These are phyloP conservation scores for Leccinum subtestaceum DNA, from an alignment of 768 basidiomycete species.

Conservation along the genomic window DNA sequence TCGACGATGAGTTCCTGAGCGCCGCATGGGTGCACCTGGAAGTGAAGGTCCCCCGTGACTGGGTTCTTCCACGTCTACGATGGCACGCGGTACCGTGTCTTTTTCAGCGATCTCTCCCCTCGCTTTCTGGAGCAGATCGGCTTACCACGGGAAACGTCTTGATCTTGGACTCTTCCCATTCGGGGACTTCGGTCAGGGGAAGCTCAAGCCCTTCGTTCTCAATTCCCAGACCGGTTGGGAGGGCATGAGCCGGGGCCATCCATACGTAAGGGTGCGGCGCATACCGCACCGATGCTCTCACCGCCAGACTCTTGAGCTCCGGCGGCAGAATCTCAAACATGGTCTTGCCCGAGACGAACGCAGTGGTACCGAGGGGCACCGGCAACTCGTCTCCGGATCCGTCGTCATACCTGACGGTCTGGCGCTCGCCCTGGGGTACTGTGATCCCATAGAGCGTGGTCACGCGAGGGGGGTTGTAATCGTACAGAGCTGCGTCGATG, in stretches of 20 bases:
- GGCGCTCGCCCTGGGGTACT: conserved; percentile 63
- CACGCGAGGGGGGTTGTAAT: conserved; percentile 73
- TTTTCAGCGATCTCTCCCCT: not conserved
- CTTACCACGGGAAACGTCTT: conserved; percentile 68
- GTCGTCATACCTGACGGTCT: conserved; percentile 78
- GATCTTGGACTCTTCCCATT: conserved; percentile 76
- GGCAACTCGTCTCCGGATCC: conserved; percentile 79
- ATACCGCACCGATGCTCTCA: conserved; percentile 72
- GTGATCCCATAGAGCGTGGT: conserved; percentile 80
- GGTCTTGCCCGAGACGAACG: conserved; percentile 74
- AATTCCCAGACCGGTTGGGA: conserved; percentile 80
- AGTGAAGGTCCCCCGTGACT: conserved; percentile 74
- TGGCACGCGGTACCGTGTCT: not conserved
- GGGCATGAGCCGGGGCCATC: conserved; percentile 77
- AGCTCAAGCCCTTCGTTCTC: conserved; percentile 76
- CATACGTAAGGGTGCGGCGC: conserved; percentile 88
- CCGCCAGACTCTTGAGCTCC: conserved; percentile 75
- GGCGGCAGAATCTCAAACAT: conserved; percentile 80
- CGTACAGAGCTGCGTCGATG: conserved; percentile 84
- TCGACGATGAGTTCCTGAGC: conserved; percentile 63
- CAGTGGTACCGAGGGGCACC: conserved; percentile 86
- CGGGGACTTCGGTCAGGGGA: conserved; percentile 61
- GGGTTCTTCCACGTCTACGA: conserved; percentile 89
- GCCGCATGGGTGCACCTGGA: conserved; percentile 89
- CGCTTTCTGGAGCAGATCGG: not conserved